Conservation (phyloP, 257 asterid genomes). For the Lavandula angustifolia region DNA sequence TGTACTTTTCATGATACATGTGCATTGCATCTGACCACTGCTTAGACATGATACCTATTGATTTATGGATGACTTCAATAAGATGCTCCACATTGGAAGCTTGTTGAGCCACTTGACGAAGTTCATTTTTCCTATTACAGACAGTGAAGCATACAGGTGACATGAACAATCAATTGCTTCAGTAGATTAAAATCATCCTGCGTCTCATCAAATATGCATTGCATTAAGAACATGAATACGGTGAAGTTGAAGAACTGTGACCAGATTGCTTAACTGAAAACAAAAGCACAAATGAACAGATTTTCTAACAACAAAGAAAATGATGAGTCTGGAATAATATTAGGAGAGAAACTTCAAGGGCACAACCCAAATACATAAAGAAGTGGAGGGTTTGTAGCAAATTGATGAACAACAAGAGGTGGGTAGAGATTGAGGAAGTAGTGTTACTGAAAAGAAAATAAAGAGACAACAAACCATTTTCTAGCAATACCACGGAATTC, state of each 20-base stretch:
- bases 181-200: constrained; percentile 4
- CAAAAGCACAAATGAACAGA: not conserved
- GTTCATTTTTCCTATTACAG: constrained; percentile 77
- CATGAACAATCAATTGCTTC: constrained; percentile 26
- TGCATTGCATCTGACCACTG: constrained; percentile 95
- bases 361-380: too few species aligned
- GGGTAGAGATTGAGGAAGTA: too few species aligned
- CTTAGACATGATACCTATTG: constrained; percentile 79
- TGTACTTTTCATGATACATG: constrained; percentile 71
- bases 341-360: too few species aligned
- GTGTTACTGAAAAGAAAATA: too few species aligned
- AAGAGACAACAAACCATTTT: too few species aligned
- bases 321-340: too few species aligned
- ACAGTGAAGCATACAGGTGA: constrained; percentile 22
- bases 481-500: too few species aligned
- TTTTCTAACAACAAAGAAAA: too few species aligned
- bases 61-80: constrained; percentile 67
- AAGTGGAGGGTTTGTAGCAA: too few species aligned
- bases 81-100: constrained; percentile 93
- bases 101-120: constrained; percentile 94
- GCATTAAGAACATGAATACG: not conserved
- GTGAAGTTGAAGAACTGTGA: constrained; percentile 5
- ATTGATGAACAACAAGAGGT: too few species aligned
- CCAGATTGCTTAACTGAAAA: not conserved
- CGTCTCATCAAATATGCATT: constrained; percentile 9